phyloP scores from a whole-genome alignment of 805 yeast species.

The Hanseniaspora hatyaiensis region DNA sequence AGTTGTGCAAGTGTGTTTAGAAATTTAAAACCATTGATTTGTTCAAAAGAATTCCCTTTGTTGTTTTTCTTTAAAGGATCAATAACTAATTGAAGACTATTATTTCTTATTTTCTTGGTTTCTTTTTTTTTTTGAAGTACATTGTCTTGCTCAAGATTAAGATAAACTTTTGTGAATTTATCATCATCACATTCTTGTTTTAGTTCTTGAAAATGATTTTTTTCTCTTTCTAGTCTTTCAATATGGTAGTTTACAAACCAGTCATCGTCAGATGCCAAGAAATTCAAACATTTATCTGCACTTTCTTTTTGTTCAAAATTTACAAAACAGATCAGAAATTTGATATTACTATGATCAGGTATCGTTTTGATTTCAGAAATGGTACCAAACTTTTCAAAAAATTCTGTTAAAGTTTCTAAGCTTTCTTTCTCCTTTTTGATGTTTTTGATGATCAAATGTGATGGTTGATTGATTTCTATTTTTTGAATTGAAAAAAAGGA shows the following conservation, averaged over 20 bases:
- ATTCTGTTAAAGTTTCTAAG: background rate
- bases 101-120: background rate
- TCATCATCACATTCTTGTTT: conserved; percentile 1
- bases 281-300: conserved; percentile 4
- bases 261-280: too few relatives aligned
- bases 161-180: conserved; percentile 5
- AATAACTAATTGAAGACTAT: background rate
- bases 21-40: background rate
- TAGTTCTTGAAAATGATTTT: background rate
- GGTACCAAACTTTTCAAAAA: background rate
- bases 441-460: conserved; percentile 8
- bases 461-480: background rate
- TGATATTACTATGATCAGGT: background rate
- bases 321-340: conserved; percentile 4
- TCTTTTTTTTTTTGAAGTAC: background rate
- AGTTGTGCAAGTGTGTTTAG: background rate
- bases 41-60: background rate
- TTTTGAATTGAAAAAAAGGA: conserved; percentile 1
- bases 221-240: conserved; percentile 15
- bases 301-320: background rate
- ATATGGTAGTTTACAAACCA: conserved; percentile 14
- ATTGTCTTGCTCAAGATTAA: background rate
- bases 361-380: conserved; percentile 1
- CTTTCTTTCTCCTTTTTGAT: background rate
- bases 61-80: background rate